These are phyloP conservation scores for Plantago elongata DNA, from an alignment of 257 asterid species.

Conservation along the genomic window DNA sequence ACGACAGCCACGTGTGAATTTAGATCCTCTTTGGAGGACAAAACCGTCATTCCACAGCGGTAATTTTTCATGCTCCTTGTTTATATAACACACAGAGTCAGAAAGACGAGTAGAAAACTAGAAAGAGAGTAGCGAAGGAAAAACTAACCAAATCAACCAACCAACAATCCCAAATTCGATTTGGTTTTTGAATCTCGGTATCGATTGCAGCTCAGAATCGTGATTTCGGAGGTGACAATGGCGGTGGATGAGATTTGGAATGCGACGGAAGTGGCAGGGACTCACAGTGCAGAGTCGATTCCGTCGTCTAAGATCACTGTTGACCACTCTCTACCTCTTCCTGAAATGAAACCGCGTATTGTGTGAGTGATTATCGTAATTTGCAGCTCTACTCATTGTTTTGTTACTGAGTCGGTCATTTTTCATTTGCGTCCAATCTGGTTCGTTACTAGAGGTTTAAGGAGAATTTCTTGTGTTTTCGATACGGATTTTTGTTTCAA, in stretches of 20 bases:
- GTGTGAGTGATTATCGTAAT: conserved; percentile 34
- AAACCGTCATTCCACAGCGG: background rate
- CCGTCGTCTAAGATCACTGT: conserved; percentile 64
- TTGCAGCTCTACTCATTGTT: background rate
- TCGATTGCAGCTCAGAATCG: background rate
- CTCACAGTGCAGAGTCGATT: conserved; percentile 50
- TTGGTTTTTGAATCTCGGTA: background rate
- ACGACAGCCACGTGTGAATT: background rate
- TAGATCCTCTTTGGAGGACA: background rate
- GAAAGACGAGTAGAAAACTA: background rate
- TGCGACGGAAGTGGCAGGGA: conserved; percentile 70
- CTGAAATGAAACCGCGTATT: conserved; percentile 68
- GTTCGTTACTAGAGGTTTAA: background rate
- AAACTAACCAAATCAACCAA: too few species aligned
- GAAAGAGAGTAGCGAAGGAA: too few species aligned
- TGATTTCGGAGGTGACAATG: conserved; percentile 24
- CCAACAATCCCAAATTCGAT: background rate
- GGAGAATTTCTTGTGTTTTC: background rate
- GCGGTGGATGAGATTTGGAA: conserved; percentile 61
- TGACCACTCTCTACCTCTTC: conserved; percentile 71
- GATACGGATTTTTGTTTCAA: background rate
- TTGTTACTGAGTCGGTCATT: background rate
- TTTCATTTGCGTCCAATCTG: background rate
- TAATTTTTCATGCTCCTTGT: too few species aligned
- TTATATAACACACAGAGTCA: background rate